Percentiles rank a stretch among this genome's conserved stretches.
Conservation (phyloP, 78 protist species). For the Bodo saltans region DNA sequence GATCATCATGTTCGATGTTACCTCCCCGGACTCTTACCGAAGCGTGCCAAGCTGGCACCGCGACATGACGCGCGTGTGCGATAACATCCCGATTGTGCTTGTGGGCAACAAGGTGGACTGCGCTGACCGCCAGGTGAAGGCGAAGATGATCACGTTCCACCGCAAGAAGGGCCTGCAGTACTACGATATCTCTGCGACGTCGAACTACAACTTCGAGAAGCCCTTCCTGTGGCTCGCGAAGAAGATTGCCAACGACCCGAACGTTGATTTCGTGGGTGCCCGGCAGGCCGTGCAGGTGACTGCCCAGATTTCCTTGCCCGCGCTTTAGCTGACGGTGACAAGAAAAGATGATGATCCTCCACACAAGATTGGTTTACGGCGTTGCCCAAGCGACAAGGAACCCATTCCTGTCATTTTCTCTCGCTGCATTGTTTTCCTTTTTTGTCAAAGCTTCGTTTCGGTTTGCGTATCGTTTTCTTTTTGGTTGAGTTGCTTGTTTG, state of each 20-base stretch:
- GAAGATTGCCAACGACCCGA: constrained; percentile 76
- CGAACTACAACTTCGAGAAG: constrained; percentile 98
- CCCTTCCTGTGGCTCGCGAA: constrained; percentile 96
- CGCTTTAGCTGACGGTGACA: background rate
- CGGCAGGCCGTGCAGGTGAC: too few relatives aligned
- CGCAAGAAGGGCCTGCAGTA: constrained; percentile 93
- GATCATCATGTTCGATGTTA: constrained; percentile 99
- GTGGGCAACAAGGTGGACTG: constrained; percentile 98
- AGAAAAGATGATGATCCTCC: too few relatives aligned
- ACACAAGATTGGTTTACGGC: too few relatives aligned
- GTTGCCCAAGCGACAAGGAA: too few relatives aligned
- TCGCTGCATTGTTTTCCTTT: too few relatives aligned
- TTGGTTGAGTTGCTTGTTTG: too few relatives aligned
- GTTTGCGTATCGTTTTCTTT: too few relatives aligned
- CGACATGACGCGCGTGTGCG: constrained; percentile 93
- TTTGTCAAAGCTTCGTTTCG: too few relatives aligned
- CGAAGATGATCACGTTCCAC: constrained; percentile 95
- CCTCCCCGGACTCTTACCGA: constrained; percentile 94
- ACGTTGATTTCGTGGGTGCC: constrained; percentile 63
- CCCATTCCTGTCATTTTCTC: too few relatives aligned
- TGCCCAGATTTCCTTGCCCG: background rate
- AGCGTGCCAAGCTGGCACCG: constrained; percentile 95
- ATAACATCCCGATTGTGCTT: constrained; percentile 94
- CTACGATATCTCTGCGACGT: constrained; percentile 96
- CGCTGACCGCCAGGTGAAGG: constrained; percentile 92